Conservation (phyloP, 1,284 basidiomycete genomes). For the Malassezia slooffiae region DNA sequence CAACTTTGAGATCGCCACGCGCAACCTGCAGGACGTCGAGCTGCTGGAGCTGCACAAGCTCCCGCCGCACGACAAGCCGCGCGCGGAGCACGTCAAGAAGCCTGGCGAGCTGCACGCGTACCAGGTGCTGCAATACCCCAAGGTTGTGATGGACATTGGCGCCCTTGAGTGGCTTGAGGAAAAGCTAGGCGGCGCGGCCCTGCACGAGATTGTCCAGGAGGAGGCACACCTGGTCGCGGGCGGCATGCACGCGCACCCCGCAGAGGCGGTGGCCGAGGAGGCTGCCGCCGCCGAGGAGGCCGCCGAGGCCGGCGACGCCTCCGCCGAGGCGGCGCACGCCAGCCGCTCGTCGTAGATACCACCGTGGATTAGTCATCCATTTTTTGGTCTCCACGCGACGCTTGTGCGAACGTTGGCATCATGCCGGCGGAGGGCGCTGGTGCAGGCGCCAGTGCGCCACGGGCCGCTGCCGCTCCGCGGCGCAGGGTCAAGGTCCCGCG, state of each 20-base stretch:
- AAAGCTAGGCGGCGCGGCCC: slow-evolving; percentile 39
- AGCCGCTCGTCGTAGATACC: background rate
- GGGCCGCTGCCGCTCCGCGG: too few species aligned
- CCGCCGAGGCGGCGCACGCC: slow-evolving; percentile 1
- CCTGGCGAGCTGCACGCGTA: slow-evolving; percentile 46
- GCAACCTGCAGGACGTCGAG: slow-evolving; percentile 34
- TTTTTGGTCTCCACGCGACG: slow-evolving; percentile 4
- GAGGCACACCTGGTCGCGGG: slow-evolving; percentile 1
- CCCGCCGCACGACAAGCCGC: slow-evolving; percentile 25
- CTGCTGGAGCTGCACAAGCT: slow-evolving; percentile 37
- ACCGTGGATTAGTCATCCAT: slow-evolving; percentile 2
- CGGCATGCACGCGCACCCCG: background rate
- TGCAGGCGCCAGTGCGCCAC: too few species aligned
- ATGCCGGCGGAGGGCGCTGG: too few species aligned
- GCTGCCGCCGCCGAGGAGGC: background rate
- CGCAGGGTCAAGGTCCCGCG: slow-evolving; percentile 13
- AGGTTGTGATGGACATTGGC: slow-evolving; percentile 42
- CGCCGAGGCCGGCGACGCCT: background rate
- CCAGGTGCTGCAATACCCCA: slow-evolving; percentile 34
- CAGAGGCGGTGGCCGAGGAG: background rate
- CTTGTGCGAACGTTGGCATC: too few species aligned
- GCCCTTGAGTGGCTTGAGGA: slow-evolving; percentile 46
- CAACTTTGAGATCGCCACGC: slow-evolving; percentile 32
- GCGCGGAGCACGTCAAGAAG: slow-evolving; percentile 32
- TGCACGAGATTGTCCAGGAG: slow-evolving; percentile 22